Base-by-base conservation (phyloP, 2,329 filamentous ascomycete species). In the Xylaria sp. region DNA sequence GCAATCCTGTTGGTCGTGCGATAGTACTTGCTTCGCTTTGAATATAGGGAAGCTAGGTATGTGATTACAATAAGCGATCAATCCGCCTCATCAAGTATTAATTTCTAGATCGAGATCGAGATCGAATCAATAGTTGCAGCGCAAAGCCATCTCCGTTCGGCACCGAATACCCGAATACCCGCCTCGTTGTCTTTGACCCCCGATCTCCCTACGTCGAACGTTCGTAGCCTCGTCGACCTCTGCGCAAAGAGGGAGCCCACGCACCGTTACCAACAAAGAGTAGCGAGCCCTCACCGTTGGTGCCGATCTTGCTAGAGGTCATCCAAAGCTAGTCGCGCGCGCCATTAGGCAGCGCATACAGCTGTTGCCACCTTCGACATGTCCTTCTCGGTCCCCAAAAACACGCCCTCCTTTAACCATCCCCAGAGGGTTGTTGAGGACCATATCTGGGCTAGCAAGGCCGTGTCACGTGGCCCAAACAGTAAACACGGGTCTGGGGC, bases 391-490 rank as follows among this genome's bases (percentile, higher is more conserved):
- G 82, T 92, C 46, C 91, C 91, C 18, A 88, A 87, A 78, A 89
- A 92, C 81, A 85, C 90, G n/a, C 91, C 91, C 64, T 89, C 89
- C 74, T 92, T 92, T 78, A 83, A 82, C 71, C 87, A 88, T 79
- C 87, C 90, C 31, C 88, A 91, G 80, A 87, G 90, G 78, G 81
- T 87, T 72, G 80, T 88, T 74, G 91, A 93, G 80, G 90, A 93
- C 79, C 84, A 83, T 69, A 85, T 88, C 69, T 94, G 92, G 91
- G 85, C 85, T 44, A 82, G 84, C 60, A 84, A 83, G 69, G 82
- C 83, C 62, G 82, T 82, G 31, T 77, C 81, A 70, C 84, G 81
- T 73, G 79, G 78, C 74, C 44, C 74, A 15, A 73, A 71, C 51
- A 75, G 13, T n/a, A 69, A 25, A 44, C 48, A 59, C 63, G 66